Base-by-base conservation (phyloP, 1,284 basidiomycete species). In the Paramarasmius palmivorus region DNA sequence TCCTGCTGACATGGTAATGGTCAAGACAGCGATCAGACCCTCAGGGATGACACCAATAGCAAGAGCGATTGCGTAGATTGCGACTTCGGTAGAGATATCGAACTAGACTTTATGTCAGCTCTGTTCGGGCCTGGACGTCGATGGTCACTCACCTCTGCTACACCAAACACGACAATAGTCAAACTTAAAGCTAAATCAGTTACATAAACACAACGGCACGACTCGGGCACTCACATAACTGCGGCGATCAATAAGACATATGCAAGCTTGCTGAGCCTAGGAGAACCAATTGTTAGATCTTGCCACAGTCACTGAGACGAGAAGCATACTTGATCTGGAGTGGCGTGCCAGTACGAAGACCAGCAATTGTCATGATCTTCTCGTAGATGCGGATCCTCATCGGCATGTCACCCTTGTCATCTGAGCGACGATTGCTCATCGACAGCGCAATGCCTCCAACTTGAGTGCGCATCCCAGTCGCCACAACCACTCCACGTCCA, bases 381-480 rank as follows among this genome's bases (percentile, higher is more conserved):
- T 63, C 59, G n/a, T 47, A 50, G 5, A 56, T 53, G 3, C 63
- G 59, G 26, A 53, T 60, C 15, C 50, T 59, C 44, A 61, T 62
- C 12, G 68, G 62, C 14, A 47, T 49, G 4, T 55, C 54, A 2
- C 57, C 54, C 2, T 52, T 49, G 4, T 59, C 57, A 10, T 55
- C 53, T 23, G 17, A 26, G 19, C 37, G 17, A 25, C 20, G 10
- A 10, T 66, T 65, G 49, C 63, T 66, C 49, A 73, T 68, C 23
- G 65, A 68, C 20, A 59, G 60, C 0, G 83, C 83, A 58, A 86
- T 86, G 47, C 76, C 77, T 17, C 84, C 83, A 42, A 88, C 65
- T 57, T 84, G 82, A 15, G 85, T 88, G 56, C 72, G 71, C 86
- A 89, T 89, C 4, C 80, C 86, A 8, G 82, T 88, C 2, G 72